phyloP scores from a whole-genome alignment of 2,329 filamentous ascomycete species.

The Fusarium multiceps region DNA sequence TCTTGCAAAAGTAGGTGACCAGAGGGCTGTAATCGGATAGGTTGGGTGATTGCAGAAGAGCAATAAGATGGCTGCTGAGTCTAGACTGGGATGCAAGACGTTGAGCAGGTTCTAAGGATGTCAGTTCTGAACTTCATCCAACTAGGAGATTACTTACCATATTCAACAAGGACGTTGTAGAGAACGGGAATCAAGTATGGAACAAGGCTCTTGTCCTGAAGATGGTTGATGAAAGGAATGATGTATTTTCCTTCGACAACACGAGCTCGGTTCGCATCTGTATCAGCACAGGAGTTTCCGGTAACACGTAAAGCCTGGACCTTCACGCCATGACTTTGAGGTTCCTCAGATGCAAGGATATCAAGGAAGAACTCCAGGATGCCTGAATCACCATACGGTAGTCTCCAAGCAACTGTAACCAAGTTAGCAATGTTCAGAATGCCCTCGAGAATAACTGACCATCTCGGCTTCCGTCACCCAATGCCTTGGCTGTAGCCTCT shows the following conservation, averaged over 20 bases:
- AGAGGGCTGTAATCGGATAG: constrained; percentile 56
- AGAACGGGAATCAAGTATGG: constrained; percentile 68
- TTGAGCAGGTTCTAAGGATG: constrained; percentile 65
- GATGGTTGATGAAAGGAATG: constrained; percentile 59
- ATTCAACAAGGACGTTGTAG: constrained; percentile 72
- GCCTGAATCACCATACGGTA: constrained; percentile 67
- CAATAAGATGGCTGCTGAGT: constrained; percentile 62
- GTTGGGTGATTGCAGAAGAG: constrained; percentile 60
- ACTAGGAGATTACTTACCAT: constrained; percentile 57
- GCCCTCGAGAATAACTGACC: constrained; percentile 52
- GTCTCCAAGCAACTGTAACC: constrained; percentile 64
- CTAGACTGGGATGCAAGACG: constrained; percentile 63
- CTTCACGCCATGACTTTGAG: constrained; percentile 57
- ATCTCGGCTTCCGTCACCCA: constrained; percentile 67
- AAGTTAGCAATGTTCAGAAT: background rate
- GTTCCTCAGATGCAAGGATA: constrained; percentile 53
- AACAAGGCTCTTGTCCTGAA: constrained; percentile 61
- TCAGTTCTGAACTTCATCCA: constrained; percentile 1
- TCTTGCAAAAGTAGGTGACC: constrained; percentile 66
- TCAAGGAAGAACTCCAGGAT: constrained; percentile 67
- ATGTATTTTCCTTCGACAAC: constrained; percentile 64
- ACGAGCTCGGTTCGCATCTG: constrained; percentile 69
- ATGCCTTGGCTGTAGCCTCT: constrained; percentile 60
- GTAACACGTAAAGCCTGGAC: constrained; percentile 67
- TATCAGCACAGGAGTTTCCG: constrained; percentile 73